Percentiles rank a stretch among this genome's conserved stretches.
Evolutionary conservation across 192 early-diverging fungal genomes (phyloP).

Genomic region (Coemansia sp.): DNA sequence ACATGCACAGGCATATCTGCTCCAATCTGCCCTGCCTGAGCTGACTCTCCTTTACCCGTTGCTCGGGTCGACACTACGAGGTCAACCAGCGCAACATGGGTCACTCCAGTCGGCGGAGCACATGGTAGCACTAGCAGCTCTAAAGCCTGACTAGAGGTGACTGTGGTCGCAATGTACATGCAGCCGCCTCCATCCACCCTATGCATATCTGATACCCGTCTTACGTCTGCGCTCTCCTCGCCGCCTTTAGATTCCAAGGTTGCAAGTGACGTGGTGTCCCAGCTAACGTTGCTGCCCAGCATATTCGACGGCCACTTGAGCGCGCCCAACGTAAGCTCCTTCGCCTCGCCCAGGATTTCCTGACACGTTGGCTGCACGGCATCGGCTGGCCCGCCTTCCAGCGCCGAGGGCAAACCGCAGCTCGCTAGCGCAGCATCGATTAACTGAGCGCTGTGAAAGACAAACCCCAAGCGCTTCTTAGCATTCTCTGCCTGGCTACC

Average conservation of each 20-base stretch:
- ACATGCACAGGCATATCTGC: slow-evolving; percentile 5
- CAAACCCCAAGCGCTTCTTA: slow-evolving; percentile 14
- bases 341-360: slow-evolving; percentile 7
- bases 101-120: neutral
- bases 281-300: slow-evolving; percentile 26
- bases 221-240: neutral
- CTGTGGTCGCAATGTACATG: neutral
- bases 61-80: neutral
- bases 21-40: too few relatives aligned
- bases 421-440: neutral
- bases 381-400: neutral
- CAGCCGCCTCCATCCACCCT: neutral
- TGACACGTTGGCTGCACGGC: neutral
- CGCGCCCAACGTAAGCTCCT: slow-evolving; percentile 10
- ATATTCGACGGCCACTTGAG: slow-evolving; percentile 40
- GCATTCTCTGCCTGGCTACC: neutral
- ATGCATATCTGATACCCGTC: neutral
- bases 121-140: neutral
- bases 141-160: neutral
- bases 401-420: neutral
- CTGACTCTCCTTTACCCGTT: too few relatives aligned
- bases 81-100: slow-evolving; percentile 1
- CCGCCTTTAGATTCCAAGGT: neutral
- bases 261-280: slow-evolving; percentile 3
- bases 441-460: slow-evolving; percentile 17